Percentiles rank a stretch among this genome's conserved stretches.
phyloP scores from a whole-genome alignment of 139 green algal species.

The Monoraphidium neglectum region DNA sequence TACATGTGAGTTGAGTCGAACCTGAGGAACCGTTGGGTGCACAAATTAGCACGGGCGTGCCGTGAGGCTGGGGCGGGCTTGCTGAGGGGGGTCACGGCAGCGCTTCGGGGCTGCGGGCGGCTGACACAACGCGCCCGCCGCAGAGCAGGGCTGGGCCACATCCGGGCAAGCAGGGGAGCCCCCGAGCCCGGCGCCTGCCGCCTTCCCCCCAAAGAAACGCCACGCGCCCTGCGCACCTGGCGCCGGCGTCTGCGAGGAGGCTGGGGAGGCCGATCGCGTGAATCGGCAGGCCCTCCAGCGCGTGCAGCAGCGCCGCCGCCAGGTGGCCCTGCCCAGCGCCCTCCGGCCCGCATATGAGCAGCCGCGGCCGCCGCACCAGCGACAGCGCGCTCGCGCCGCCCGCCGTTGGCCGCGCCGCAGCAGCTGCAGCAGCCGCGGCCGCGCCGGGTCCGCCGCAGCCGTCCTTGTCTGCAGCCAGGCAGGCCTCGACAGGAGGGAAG shows the following conservation, averaged over 20 bases:
- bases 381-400: conserved; percentile 15
- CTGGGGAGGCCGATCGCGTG: conserved; percentile 80
- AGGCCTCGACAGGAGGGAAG: conserved; percentile 69
- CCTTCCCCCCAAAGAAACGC: neutral
- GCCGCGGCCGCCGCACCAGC: conserved; percentile 51
- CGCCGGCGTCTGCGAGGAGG: conserved; percentile 73
- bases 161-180: too few relatives aligned
- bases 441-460: neutral
- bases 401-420: too few relatives aligned
- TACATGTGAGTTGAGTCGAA: neutral
- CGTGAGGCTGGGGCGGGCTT: too few relatives aligned
- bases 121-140: too few relatives aligned
- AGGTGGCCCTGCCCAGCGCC: conserved; percentile 68
- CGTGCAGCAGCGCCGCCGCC: conserved; percentile 79
- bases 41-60: too few relatives aligned
- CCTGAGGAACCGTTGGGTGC: too few relatives aligned
- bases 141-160: too few relatives aligned
- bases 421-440: neutral
- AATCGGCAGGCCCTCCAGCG: conserved; percentile 82
- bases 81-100: too few relatives aligned
- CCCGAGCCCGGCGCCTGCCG: neutral
- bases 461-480: conserved; percentile 33
- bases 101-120: too few relatives aligned
- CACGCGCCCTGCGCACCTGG: conserved; percentile 28
- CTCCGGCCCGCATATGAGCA: conserved; percentile 69